Evolutionary conservation across 805 yeast genomes (phyloP), one percentile per base, ranked within the genome.

Genomic region (Sugiyamaella mastotermitis): DNA sequence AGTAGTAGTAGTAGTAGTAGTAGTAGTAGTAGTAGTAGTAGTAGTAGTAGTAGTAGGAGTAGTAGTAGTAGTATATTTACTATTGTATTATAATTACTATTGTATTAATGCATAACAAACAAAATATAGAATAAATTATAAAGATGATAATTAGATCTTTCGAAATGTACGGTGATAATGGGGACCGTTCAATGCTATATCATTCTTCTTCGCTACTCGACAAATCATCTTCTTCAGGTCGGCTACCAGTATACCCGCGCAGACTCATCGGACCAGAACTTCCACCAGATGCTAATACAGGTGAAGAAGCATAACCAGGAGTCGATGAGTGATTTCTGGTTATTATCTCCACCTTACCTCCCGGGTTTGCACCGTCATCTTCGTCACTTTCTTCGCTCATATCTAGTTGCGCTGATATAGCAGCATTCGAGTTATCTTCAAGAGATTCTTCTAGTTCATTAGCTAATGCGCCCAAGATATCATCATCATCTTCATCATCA

Each of bases 401-500:
- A 13, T 15, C 21, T 13, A 23, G 17, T 13, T 5, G 23, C 26
- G 24, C 15, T 13, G 15, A 3, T 10, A 20, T 22, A n/a, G 45
- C 25, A 14, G 28, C 33, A 25, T 42, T 39, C n/a, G 42, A 35
- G 10, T 47, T 45, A 10, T 48, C 50, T 23, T 46, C 53, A 4
- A 49, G 41, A 1, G 49, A 41, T 21, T 52, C 58, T 26, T 46
- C 58, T 9, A 56, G 43, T 24, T 54, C 60, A 32, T 50, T 54
- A 6, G 58, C 61, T 14, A 56, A 46, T 8, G 52, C 59, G 4
- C 52, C 56, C 4, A 53, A 51, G 3, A 55, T 38, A 19, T 48
- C 57, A 27, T 53, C 55, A 28, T 56, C 55, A 10, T 52, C 57
- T 17, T 53, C 58, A n/a, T 51, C 57, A 16, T 43, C 47, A 20